Percentiles rank a stretch among this genome's conserved stretches.
phyloP scores from a whole-genome alignment of 1,139 yeast species.

The Scheffersomyces illinoinensis region DNA sequence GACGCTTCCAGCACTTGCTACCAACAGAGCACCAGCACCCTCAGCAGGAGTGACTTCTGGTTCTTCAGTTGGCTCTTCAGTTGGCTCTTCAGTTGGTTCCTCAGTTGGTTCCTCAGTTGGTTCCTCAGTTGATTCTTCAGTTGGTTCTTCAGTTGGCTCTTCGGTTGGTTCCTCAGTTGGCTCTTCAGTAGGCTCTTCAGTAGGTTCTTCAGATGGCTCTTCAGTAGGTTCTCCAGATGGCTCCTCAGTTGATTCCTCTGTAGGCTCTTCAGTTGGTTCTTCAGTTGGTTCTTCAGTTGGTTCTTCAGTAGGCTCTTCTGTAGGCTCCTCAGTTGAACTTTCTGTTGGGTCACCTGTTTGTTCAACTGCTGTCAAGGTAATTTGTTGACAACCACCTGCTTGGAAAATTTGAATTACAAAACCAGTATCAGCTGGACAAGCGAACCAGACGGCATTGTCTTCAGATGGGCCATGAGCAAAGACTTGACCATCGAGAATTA shows the following conservation, averaged over 20 bases:
- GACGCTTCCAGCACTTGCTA: constrained; percentile 23
- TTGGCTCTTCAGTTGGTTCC: too few relatives aligned
- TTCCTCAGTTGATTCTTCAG: too few relatives aligned
- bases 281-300: neutral
- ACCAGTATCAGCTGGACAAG: constrained; percentile 21
- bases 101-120: too few relatives aligned
- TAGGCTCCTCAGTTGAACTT: neutral
- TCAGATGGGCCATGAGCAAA: constrained; percentile 22
- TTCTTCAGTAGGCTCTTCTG: neutral
- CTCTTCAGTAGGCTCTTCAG: too few relatives aligned
- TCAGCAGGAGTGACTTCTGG: constrained; percentile 7
- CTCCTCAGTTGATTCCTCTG: neutral
- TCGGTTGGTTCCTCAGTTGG: too few relatives aligned
- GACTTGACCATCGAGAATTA: constrained; percentile 21
- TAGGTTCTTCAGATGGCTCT: too few relatives aligned
- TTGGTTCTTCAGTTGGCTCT: too few relatives aligned
- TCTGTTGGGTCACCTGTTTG: neutral
- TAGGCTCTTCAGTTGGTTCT: neutral
- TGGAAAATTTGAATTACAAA: constrained; percentile 10
- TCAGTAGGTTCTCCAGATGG: too few relatives aligned
- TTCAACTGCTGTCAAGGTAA: constrained; percentile 13
- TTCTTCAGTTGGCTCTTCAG: neutral
- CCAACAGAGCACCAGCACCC: constrained; percentile 18
- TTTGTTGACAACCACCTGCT: constrained; percentile 15
- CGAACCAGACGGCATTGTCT: constrained; percentile 21